Evolutionary conservation across 2,329 filamentous ascomycete species (phyloP), one percentile per base, ranked within the genome.

Genomic region (Lecanicillium sp.): DNA sequence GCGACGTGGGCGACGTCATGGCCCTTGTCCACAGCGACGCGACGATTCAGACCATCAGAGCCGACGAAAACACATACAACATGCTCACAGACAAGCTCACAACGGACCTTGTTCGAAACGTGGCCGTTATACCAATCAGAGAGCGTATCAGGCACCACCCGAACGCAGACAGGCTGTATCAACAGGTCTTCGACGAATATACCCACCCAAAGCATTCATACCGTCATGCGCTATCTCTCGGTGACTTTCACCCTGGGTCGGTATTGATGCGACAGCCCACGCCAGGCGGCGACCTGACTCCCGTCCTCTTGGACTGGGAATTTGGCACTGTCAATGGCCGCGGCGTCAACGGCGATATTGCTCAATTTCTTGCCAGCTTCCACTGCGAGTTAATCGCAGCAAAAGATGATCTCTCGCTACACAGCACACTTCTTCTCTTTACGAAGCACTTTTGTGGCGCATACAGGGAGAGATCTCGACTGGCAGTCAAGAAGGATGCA

Each of bases 291-390:
- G 36, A 43, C 27, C 34, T 43, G 30, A 41, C 39, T 17, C 46
- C 45, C 22, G 33, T 43, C 11, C 17, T 46, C 14, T 34, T 50
- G 11, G 49, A 50, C 41, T 51, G 41, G 49, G 44, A 52, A 29
- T 50, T 49, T 29, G 42, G 43, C 8, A 27, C 37, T 17, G 28
- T 44, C 37, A 41, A 41, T 18, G 47, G 47, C 17, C 41, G 45
- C 9, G 47, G 49, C 15, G 36, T 47, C 35, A 47, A 46, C 31
- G 45, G 48, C 19, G 46, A 52, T 30, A 42, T 51, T 20, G 46
- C 47, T 4, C 44, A 49, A 18, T 47, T 51, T 20, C 41, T 49
- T 13, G 43, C 47, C 22, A 40, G 39, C 36, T 29, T 47, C n/a
- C 41, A 46, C 25, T 41, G 39, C 36, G 40, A 47, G 22, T 15